Conservation (phyloP, 1,284 basidiomycete species). For the Exobasidium rhododendri region DNA sequence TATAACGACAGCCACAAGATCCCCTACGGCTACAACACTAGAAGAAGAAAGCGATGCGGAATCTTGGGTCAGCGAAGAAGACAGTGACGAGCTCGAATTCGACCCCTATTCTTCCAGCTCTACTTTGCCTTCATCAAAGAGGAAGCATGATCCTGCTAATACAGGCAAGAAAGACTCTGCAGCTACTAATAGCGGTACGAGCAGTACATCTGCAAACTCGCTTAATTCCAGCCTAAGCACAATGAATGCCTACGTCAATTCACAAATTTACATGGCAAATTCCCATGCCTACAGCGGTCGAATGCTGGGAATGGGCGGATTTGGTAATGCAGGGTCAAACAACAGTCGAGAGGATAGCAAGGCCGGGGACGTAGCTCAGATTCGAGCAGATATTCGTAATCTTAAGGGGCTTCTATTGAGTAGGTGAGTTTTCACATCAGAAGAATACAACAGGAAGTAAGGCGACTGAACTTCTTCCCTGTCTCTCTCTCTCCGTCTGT, state of each 20-base stretch:
- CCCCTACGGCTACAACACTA: slow-evolving; percentile 19
- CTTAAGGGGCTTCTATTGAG: slow-evolving; percentile 49
- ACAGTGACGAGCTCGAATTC: slow-evolving; percentile 38
- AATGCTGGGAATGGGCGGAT: not conserved
- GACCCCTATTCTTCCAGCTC: slow-evolving; percentile 34
- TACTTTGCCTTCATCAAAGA: slow-evolving; percentile 9
- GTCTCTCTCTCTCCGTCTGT: not conserved
- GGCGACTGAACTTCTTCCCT: too few relatives aligned
- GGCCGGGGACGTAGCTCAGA: slow-evolving; percentile 38
- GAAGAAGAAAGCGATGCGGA: slow-evolving; percentile 24
- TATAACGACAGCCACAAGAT: slow-evolving; percentile 6
- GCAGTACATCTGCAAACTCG: slow-evolving; percentile 13
- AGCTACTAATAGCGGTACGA: slow-evolving; percentile 21
- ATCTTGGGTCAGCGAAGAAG: slow-evolving; percentile 22
- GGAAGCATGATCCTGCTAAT: slow-evolving; percentile 6
- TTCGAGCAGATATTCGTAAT: slow-evolving; percentile 50
- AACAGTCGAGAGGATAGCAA: not conserved
- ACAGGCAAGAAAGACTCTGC: not conserved
- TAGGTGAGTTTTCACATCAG: slow-evolving; percentile 14
- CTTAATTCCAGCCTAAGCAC: slow-evolving; percentile 11
- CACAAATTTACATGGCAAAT: slow-evolving; percentile 7
- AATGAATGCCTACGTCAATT: slow-evolving; percentile 16
- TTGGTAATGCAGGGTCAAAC: not conserved
- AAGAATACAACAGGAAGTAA: too few relatives aligned
- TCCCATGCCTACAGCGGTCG: not conserved